Evolutionary conservation across 306 rosid species (phyloP).

Genomic region (Quercus mongolica): DNA sequence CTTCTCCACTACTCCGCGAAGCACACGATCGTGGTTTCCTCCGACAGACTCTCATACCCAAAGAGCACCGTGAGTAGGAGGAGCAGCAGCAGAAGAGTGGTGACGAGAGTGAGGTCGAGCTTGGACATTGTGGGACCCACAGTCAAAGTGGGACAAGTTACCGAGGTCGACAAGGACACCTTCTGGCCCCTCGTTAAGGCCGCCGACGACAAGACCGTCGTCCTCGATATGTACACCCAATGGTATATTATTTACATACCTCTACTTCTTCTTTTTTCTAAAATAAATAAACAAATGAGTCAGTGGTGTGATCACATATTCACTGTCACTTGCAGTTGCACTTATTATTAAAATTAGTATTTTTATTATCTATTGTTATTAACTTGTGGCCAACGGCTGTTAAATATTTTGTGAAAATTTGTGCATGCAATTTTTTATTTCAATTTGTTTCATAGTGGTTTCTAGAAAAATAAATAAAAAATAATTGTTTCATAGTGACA

Average conservation of each 20-base stretch:
- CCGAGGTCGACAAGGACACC: constrained; percentile 85
- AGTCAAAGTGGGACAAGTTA: constrained; percentile 67
- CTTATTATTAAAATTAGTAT: too few relatives aligned
- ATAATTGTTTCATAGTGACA: too few relatives aligned
- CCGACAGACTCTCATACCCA: neutral
- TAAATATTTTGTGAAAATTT: too few relatives aligned
- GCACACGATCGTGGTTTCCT: constrained; percentile 24
- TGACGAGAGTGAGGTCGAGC: constrained; percentile 46
- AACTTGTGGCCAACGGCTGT: too few relatives aligned
- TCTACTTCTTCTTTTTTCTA: neutral
- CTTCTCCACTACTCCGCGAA: constrained; percentile 29
- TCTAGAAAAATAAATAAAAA: too few relatives aligned
- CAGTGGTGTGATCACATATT: too few relatives aligned
- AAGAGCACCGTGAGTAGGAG: constrained; percentile 15
- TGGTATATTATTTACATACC: constrained; percentile 39
- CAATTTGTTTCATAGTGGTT: too few relatives aligned
- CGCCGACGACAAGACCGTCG: constrained; percentile 86
- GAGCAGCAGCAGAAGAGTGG: neutral
- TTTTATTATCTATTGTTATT: too few relatives aligned
- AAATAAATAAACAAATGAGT: neutral
- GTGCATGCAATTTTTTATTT: too few relatives aligned
- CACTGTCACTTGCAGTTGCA: too few relatives aligned
- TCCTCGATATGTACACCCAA: constrained; percentile 97
- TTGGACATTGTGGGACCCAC: constrained; percentile 68
- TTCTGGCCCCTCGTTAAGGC: constrained; percentile 97